phyloP scores from a whole-genome alignment of 2,329 filamentous ascomycete genomes.

The Rugonectria rugulosa region DNA sequence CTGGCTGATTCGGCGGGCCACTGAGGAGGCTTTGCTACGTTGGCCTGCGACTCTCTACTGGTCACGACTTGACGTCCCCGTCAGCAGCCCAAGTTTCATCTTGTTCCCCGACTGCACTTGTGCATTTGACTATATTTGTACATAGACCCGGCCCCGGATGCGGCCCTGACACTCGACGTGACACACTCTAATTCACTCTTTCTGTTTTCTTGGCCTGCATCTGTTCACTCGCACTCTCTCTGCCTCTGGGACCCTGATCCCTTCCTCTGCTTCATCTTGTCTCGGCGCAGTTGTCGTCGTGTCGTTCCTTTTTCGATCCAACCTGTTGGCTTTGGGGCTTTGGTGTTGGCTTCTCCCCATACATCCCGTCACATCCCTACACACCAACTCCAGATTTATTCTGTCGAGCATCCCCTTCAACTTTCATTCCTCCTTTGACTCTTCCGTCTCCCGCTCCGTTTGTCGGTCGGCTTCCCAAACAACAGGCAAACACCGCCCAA shows the following conservation, averaged over 20 bases:
- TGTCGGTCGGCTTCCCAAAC: conserved; percentile 11
- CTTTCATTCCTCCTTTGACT: conserved; percentile 15
- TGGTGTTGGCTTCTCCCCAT: background rate
- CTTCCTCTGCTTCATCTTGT: background rate
- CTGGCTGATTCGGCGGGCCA: conserved; percentile 6
- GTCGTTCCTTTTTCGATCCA: conserved; percentile 5
- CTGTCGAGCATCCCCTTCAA: conserved; percentile 27
- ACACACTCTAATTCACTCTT: conserved; percentile 1
- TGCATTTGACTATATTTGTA: conserved; percentile 16
- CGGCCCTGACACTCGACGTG: conserved; percentile 6
- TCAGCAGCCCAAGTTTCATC: conserved; percentile 22
- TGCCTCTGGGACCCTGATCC: background rate
- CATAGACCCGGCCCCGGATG: conserved; percentile 11
- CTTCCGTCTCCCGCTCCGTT: conserved; percentile 9
- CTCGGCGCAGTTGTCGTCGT: conserved; percentile 1
- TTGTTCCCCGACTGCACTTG: background rate
- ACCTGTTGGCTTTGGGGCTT: background rate
- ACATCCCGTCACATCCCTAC: conserved; percentile 9
- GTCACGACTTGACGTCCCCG: conserved; percentile 19
- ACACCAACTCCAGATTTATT: conserved; percentile 14
- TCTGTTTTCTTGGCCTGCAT: background rate
- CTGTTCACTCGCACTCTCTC: conserved; percentile 1
- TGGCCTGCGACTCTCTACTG: conserved; percentile 13
- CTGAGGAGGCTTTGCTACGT: conserved; percentile 1
- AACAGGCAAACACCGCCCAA: conserved; percentile 30